phyloP scores from a whole-genome alignment of 2,329 filamentous ascomycete species.

The Xylariaceae sp. region DNA sequence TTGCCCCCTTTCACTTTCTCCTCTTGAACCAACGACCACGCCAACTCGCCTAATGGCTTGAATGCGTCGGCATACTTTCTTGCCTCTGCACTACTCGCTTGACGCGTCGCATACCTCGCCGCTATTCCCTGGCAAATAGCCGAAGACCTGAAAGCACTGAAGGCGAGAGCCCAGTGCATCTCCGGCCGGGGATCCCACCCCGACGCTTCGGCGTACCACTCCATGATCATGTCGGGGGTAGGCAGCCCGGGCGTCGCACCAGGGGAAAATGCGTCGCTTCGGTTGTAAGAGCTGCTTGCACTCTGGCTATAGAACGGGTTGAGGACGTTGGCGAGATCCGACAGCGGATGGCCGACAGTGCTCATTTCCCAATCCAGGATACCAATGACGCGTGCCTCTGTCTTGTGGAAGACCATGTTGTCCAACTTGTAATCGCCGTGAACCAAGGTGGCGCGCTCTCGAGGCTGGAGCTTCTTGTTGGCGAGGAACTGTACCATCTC shows the following conservation, averaged over 20 bases:
- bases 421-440: slow-evolving; percentile 98
- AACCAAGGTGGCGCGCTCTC: slow-evolving; percentile 73
- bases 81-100: slow-evolving; percentile 86
- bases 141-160: slow-evolving; percentile 56
- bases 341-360: slow-evolving; percentile 92
- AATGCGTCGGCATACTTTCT: slow-evolving; percentile 66
- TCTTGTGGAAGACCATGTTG: slow-evolving; percentile 85
- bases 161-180: slow-evolving; percentile 56
- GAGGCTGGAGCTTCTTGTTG: slow-evolving; percentile 64
- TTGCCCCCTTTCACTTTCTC: slow-evolving; percentile 55
- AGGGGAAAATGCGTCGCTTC: slow-evolving; percentile 13
- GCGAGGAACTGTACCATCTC: slow-evolving; percentile 77
- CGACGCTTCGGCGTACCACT: slow-evolving; percentile 63
- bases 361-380: slow-evolving; percentile 99
- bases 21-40: slow-evolving; percentile 66
- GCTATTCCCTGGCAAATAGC: slow-evolving; percentile 84
- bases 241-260: slow-evolving; percentile 47
- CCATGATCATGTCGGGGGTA: slow-evolving; percentile 46
- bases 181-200: slow-evolving; percentile 57
- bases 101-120: slow-evolving; percentile 75
- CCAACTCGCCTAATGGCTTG: slow-evolving; percentile 68
- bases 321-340: slow-evolving; percentile 77
- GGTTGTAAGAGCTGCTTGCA: slow-evolving; percentile 14
- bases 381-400: slow-evolving; percentile 81
- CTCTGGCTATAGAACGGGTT: slow-evolving; percentile 14